A percentile compares a stretch with the other conserved stretches of the same genome.
phyloP scores from a whole-genome alignment of 805 yeast genomes.

The Yamadazyma laniorum region DNA sequence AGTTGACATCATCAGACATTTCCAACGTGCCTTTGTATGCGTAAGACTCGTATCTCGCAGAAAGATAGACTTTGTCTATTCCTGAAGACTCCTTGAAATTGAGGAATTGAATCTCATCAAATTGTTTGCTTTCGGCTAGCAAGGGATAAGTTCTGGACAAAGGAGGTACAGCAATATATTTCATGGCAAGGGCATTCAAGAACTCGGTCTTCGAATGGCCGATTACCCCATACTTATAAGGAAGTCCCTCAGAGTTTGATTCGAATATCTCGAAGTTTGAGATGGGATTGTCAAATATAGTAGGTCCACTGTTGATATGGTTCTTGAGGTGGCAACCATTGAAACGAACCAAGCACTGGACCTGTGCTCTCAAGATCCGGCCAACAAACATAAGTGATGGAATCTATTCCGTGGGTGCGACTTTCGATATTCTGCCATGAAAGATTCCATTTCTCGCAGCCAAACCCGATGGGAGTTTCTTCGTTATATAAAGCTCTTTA shows the following conservation, averaged over 20 bases:
- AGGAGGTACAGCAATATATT: slow-evolving; percentile 51
- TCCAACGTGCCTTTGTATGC: slow-evolving; percentile 61
- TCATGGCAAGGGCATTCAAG: slow-evolving; percentile 55
- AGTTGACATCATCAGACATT: slow-evolving; percentile 61
- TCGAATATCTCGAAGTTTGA: slow-evolving; percentile 21
- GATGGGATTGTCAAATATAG: slow-evolving; percentile 25
- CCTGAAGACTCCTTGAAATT: slow-evolving; percentile 38
- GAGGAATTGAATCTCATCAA: slow-evolving; percentile 31
- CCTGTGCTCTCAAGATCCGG: background rate
- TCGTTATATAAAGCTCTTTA: no score
- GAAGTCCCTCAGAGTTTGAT: slow-evolving; percentile 15
- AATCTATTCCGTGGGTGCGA: no score
- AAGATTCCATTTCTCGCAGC: background rate
- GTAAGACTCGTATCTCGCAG: slow-evolving; percentile 85
- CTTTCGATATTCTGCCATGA: no score
- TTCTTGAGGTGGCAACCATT: slow-evolving; percentile 12
- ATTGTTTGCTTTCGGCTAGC: slow-evolving; percentile 24
- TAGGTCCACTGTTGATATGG: slow-evolving; percentile 1
- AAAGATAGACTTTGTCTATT: slow-evolving; percentile 59
- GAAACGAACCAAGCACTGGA: slow-evolving; percentile 11
- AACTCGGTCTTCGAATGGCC: slow-evolving; percentile 53
- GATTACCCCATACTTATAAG: slow-evolving; percentile 29
- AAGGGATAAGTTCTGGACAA: slow-evolving; percentile 55
- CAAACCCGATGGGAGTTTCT: no score
- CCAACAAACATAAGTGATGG: background rate